Evolutionary conservation across 225 moss, liverwort and hornwort species (phyloP), one percentile per base, ranked within the genome.

Genomic region (Sphagnum tenellum): DNA sequence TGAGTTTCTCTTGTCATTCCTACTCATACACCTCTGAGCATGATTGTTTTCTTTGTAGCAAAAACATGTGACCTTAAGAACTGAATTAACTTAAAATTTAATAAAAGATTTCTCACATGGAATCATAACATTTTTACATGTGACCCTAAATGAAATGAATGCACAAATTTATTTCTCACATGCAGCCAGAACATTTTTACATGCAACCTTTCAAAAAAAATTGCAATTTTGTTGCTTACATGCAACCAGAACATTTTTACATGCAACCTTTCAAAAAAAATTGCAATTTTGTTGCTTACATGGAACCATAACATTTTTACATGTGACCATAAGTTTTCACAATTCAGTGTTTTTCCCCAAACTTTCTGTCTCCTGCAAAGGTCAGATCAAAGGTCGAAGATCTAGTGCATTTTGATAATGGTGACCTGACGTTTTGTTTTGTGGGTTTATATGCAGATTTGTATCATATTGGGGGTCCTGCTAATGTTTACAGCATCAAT

Each of bases 401-500:
- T 11, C 56, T 56, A 5, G 56, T 56, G 56, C 7, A 56, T 11
- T 13, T 11, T 56, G 56, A 11, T 0, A 11, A 4, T 56, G 56
- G 56, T 56, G n/a, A 56, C 56, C 11, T 65, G 12, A 12, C 2
- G 0, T 10, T 48, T 5, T 7, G 63, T 10, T 56, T 29, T 46
- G 3, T 56, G 3, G 44, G 10, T 9, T 44, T 11, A 3, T 59
- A 59, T 56, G 54, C 71, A 77, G 72, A 4, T 54, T 12, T 72
- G 62, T 63, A 77, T 77, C 13, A 5, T 72, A 3, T 49, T 77
- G 3, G 76, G 76, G 51, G 51, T 65, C 3, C 11, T 67, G 0
- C 64, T 77, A 46, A 77, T 77, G 76, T 3, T 69, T 2, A 58
- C 64, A 2, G 63, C 76, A 0, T 60, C 68, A 8, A 68, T 77